Conservation (phyloP, 2,329 filamentous ascomycete genomes). For the Botrytis sinoallii region DNA sequence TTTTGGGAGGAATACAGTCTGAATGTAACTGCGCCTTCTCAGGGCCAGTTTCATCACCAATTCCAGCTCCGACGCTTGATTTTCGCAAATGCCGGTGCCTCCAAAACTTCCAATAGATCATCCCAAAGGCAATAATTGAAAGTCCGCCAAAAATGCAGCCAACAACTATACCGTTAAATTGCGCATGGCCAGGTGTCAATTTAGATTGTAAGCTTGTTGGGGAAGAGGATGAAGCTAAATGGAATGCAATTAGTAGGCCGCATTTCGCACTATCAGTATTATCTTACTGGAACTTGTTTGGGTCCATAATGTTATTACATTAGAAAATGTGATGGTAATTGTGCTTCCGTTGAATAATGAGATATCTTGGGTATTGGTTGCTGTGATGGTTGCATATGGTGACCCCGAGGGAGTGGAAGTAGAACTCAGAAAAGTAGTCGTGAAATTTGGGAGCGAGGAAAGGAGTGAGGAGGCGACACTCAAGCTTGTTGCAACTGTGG, state of each 20-base stretch:
- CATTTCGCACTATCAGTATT: not conserved
- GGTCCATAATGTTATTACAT: not conserved
- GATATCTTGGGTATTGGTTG: not conserved
- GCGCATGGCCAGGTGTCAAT: not conserved
- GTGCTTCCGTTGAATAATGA: not conserved
- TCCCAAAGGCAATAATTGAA: not conserved
- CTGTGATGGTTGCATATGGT: not conserved
- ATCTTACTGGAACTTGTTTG: not conserved
- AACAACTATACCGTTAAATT: not conserved
- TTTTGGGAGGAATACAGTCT: not conserved
- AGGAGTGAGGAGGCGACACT: not conserved
- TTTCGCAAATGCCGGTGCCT: not conserved
- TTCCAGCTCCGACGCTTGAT: not conserved
- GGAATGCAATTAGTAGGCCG: not conserved
- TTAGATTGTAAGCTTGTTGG: not conserved
- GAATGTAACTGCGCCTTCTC: conserved; percentile 1
- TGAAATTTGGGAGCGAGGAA: not conserved
- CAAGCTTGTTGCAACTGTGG: not conserved
- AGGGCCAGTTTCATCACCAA: not conserved
- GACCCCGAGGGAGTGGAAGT: not conserved
- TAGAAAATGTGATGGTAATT: not conserved
- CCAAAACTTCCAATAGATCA: not conserved
- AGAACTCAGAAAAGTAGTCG: not conserved
- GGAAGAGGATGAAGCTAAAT: not conserved
- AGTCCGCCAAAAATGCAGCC: not conserved